Base-by-base conservation (phyloP, 2,329 filamentous ascomycete species). In the Phaeosphaeria sp. region DNA sequence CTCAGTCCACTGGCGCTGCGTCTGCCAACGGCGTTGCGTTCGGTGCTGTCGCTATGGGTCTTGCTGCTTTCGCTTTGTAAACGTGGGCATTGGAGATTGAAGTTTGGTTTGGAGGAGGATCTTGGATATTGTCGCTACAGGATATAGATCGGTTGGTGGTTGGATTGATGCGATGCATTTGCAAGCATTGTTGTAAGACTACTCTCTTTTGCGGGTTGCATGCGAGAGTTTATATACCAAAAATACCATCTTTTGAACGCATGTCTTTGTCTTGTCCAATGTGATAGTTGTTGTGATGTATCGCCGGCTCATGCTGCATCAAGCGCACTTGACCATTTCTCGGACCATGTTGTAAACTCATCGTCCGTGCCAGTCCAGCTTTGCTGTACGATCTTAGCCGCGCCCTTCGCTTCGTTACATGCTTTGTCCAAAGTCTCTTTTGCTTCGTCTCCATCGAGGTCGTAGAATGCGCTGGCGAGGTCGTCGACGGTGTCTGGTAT, bases 321-420 rank as follows among this genome's bases (percentile, higher is more conserved):
- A 53, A 83, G 64, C 22, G 81, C 80, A 47, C 75, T 77, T 39
- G 75, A 57, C 84, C 84, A 87, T 50, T 84, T 86, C 49, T 79
- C 81, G n/a, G 84, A 87, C 93, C 93, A 96, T 17, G 85, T 81
- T 0, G 88, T 90, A 71, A 96, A 96, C 68, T 90, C 91, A 68
- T 97, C 93, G 18, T 85, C 82, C 47, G 84, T 77, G 0, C 84
- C 88, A 2, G 84, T 77, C 90, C 91, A 93, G 20, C 83, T 81
- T 57, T 81, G 78, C 49, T 80, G 79, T 13, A 91, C 76, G 48
- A 89, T 71, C 55, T 86, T 82, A 0, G 84, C 82, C 0, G 83
- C 84, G 0, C 77, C 79, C 63, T 85, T 84, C 0, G 89, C 88
- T 50, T 87, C 83, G 1, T 80, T 78, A 58, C 88, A 87, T 66